Conservation (phyloP, 305 asterid species). For the Fraxinus floribunda region DNA sequence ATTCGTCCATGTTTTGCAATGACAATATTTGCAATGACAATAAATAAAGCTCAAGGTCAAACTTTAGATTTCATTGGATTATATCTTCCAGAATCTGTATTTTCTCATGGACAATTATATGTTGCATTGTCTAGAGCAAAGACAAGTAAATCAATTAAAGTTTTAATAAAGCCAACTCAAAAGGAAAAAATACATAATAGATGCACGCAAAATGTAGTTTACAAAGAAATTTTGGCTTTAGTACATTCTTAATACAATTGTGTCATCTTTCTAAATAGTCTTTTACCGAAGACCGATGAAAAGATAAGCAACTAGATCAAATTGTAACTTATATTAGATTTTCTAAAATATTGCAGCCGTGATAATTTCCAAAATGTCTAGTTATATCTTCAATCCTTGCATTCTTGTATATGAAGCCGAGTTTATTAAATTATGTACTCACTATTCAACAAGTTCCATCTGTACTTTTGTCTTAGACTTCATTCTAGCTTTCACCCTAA, state of each 20-base stretch:
- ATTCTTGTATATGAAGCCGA: constrained; percentile 49
- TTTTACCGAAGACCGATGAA: constrained; percentile 75
- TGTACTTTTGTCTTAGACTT: constrained; percentile 4
- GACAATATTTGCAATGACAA: no score
- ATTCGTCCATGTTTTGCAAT: no score
- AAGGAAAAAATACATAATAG: background rate
- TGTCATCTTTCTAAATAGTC: background rate
- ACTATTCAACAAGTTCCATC: constrained; percentile 53
- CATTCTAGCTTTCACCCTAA: no score
- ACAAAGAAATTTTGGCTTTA: background rate
- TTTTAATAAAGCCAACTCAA: background rate
- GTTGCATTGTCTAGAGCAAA: background rate
- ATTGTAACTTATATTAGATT: background rate
- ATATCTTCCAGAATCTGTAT: background rate
- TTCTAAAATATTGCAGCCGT: no score
- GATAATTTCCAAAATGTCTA: no score
- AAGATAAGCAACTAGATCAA: constrained; percentile 43
- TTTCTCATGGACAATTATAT: background rate
- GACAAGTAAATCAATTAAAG: no score
- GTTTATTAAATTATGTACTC: constrained; percentile 69
- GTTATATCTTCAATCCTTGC: background rate
- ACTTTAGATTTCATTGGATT: background rate
- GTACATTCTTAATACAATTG: background rate
- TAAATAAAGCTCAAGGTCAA: background rate
- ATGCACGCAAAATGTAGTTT: background rate